Base-by-base conservation (phyloP, 352 stramenopile species). In the Globisporangium heterothallicum region DNA sequence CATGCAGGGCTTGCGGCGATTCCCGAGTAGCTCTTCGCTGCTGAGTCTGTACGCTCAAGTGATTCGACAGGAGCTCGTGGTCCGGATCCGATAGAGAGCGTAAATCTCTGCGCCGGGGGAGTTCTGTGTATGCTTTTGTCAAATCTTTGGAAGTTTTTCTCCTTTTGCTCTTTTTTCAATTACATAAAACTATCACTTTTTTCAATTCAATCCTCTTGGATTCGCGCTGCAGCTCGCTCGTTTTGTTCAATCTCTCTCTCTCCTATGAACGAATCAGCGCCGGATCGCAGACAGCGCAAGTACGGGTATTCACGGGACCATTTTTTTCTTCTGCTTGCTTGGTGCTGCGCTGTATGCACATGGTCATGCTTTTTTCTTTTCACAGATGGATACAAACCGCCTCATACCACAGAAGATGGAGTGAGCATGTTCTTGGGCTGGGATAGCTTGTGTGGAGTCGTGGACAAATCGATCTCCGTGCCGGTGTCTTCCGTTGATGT, bases 371-470 rank as follows among this genome's bases (percentile, higher is more conserved):
- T 34, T 38, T 22, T 56, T 45, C 16, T 47, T 26, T 6, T 21
- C 21, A 42, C 21, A 53, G 12, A 53, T 35, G 26, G 9, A 3
- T 12, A 30, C 25, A 12, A 30, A 27, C 13, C 24, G 29, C 26
- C 32, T 86, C 68, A 88, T 42, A 88, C 74, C 10, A 81, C 63
- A 4, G 77, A 70, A 1, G 79, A 87, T 27, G 77, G 75, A 13
- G 79, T 80, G 32, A 74, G 49, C 38, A 66, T 45, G 38, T 65
- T 72, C 44, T 71, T 70, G 36, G 82, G 77, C 49, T 84, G 70
- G 24, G 52, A 55, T 30, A 78, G 50, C 49, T 75, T 74, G 42
- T 64, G 65, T 4, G 63, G 65, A 49, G 64, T 72, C 54, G 69
- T 63, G 8, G 59, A 58, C 34, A 71, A 40, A 30, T 64, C 45